A percentile compares a stretch with the other conserved stretches of the same genome.
These are phyloP conservation scores for Tremella mesenterica DNA, from an alignment of 768 basidiomycete genomes.

Conservation along the genomic window DNA sequence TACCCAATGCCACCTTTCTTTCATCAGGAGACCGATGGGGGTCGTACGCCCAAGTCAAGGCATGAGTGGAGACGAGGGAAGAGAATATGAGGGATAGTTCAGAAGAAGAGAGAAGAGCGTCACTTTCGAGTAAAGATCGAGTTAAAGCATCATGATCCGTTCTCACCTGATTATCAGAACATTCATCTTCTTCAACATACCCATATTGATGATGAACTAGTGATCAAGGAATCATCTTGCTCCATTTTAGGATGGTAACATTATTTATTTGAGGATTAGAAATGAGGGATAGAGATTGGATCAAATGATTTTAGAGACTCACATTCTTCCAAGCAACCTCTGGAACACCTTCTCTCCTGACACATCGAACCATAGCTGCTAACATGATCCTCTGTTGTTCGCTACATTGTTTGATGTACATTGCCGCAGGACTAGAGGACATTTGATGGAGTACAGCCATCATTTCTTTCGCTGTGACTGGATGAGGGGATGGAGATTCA, in stretches of 20 bases:
- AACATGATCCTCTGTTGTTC: constrained; percentile 84
- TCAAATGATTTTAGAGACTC: too few species aligned
- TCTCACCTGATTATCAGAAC: constrained; percentile 53
- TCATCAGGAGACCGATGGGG: constrained; percentile 58
- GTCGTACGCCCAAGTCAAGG: constrained; percentile 61
- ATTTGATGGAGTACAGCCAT: constrained; percentile 69
- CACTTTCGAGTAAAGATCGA: constrained; percentile 54
- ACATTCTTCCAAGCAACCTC: constrained; percentile 82
- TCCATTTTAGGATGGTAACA: too few species aligned
- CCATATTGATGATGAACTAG: not conserved
- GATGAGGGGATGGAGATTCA: constrained; percentile 41
- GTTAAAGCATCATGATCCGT: constrained; percentile 68
- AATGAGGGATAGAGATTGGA: too few species aligned
- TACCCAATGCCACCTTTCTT: constrained; percentile 64
- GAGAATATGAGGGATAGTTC: constrained; percentile 66
- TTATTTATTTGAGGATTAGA: too few species aligned
- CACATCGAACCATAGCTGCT: constrained; percentile 69
- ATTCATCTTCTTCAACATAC: too few species aligned
- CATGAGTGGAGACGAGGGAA: constrained; percentile 66
- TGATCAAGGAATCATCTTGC: not conserved
- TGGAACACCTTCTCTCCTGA: constrained; percentile 72
- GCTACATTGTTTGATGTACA: constrained; percentile 70
- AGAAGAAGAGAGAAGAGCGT: constrained; percentile 56
- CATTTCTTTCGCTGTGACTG: constrained; percentile 64
- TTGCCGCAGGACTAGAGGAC: constrained; percentile 84